Base-by-base conservation (phyloP, 1,139 yeast genomes). In the Nakaseomyces uthaithaninus region DNA sequence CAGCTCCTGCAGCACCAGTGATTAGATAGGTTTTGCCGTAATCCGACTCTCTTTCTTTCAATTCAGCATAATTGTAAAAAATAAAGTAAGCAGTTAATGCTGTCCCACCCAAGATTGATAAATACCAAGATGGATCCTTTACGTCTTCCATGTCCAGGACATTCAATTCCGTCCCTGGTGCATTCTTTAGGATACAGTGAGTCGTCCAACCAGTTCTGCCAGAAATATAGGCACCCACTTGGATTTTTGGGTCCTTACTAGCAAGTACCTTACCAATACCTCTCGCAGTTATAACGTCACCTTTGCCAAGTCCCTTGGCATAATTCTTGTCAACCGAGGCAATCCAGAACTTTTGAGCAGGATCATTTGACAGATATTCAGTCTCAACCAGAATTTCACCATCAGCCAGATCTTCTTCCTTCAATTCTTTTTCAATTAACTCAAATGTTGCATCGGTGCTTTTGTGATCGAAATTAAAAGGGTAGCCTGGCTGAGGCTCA, bases 1-100 rank as follows among this genome's bases (percentile, higher is more conserved):
- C 79, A 20, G 84, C 84, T 46, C 87, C 80, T 6, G 82, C 73
- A 18, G 86, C 86, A 43, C 83, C 85, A 20, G 81, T 73, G 26
- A 79, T 67, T 36, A 76, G 57, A 41, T 75, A 70, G 8, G 66
- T 58, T 44, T 68, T 68, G 22, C 64, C 68, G 23, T 51, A 53
- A n/a, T 51, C 55, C n/a, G 52, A 54, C 8, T 57, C 57, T 7
- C 42, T 45, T 34, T 62, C 62, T 43, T 65, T 57, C 45, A 73
- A 50, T 36, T 65, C 59, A 22, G 71, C 72, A 41, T 70, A 65
- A 28, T 68, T 68, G 44, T 56, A 61, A 45, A 77, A 66, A 10
- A 79, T 80, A 48, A 70, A 63, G 60, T 75, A 79, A 10, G 86
- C 83, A 28, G 87, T 79, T 45, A 77, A 54, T 0, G 80, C 75